These are phyloP conservation scores for Aspergillus aculeatinus DNA, from an alignment of 2,329 filamentous ascomycete genomes.

Conservation along the genomic window DNA sequence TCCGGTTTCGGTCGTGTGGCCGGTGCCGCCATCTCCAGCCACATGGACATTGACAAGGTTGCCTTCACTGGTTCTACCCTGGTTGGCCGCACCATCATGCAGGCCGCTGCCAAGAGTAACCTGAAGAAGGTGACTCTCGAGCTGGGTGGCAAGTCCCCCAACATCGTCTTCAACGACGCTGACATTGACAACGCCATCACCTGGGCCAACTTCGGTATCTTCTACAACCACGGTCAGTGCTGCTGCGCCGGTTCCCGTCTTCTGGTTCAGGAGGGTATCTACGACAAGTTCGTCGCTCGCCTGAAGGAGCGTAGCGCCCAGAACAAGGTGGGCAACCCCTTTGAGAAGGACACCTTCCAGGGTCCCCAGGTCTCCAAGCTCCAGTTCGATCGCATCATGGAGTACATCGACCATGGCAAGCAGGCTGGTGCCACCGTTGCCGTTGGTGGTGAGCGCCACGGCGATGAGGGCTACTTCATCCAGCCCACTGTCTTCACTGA, in stretches of 20 bases:
- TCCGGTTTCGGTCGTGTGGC: conserved; percentile 76
- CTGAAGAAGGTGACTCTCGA: conserved; percentile 64
- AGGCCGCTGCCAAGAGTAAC: conserved; percentile 61
- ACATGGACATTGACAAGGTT: conserved; percentile 66
- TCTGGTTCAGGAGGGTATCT: conserved; percentile 27
- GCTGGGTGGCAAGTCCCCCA: conserved; percentile 29
- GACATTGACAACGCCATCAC: conserved; percentile 29
- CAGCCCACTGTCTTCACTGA: conserved; percentile 79
- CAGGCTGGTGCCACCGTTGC: conserved; percentile 64
- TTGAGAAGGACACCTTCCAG: conserved; percentile 75
- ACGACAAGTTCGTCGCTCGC: conserved; percentile 60
- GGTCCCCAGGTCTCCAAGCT: conserved; percentile 79
- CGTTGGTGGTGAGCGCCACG: conserved; percentile 67
- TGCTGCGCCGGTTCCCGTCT: conserved; percentile 27
- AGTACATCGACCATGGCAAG: conserved; percentile 63
- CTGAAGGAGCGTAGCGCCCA: conserved; percentile 73
- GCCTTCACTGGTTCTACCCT: conserved; percentile 64
- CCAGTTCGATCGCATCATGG: conserved; percentile 85
- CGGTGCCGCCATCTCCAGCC: conserved; percentile 64
- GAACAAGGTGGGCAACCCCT: conserved; percentile 80
- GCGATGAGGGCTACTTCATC: conserved; percentile 81
- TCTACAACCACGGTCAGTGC: conserved; percentile 30
- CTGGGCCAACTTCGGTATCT: conserved; percentile 29
- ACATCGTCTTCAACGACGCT: conserved; percentile 28
- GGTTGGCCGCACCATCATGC: conserved; percentile 60